These are phyloP conservation scores for Acer negundo DNA, from an alignment of 345 rosid species.

Conservation along the genomic window DNA sequence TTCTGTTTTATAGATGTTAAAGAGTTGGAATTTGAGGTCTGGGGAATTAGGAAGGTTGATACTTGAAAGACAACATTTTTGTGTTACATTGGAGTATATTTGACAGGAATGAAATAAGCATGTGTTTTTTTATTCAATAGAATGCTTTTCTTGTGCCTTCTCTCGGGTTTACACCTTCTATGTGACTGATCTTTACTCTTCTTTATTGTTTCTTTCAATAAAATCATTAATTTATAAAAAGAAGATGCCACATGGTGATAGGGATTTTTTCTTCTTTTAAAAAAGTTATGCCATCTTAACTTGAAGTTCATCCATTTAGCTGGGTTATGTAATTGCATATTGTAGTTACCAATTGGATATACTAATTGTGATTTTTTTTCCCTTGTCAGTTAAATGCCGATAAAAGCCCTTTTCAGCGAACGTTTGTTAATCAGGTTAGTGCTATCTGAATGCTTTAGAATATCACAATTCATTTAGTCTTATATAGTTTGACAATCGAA, in stretches of 20 bases:
- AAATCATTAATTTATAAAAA: not conserved
- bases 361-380: conserved; percentile 11
- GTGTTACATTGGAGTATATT: not conserved
- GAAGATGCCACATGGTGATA: not conserved
- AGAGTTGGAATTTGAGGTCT: too few species aligned
- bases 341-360: conserved; percentile 3
- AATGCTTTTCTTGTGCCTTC: not conserved
- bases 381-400: conserved; percentile 78
- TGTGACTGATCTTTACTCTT: not conserved
- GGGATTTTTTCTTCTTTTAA: not conserved
- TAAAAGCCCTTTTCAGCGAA: conserved; percentile 93
- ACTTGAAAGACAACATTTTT: not conserved
- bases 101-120: not conserved
- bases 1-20: too few species aligned
- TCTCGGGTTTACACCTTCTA: not conserved
- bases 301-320: not conserved
- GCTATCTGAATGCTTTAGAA: not conserved
- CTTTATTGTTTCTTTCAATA: not conserved
- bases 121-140: not conserved
- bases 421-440: conserved; percentile 86
- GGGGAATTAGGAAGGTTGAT: not conserved
- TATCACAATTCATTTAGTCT: not conserved
- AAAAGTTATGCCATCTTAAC: not conserved
- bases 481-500: not conserved
- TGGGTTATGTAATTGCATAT: not conserved